Evolutionary conservation across 1,284 basidiomycete genomes (phyloP), one percentile per base, ranked within the genome.

Genomic region (Kalmanozyma brasiliensis): DNA sequence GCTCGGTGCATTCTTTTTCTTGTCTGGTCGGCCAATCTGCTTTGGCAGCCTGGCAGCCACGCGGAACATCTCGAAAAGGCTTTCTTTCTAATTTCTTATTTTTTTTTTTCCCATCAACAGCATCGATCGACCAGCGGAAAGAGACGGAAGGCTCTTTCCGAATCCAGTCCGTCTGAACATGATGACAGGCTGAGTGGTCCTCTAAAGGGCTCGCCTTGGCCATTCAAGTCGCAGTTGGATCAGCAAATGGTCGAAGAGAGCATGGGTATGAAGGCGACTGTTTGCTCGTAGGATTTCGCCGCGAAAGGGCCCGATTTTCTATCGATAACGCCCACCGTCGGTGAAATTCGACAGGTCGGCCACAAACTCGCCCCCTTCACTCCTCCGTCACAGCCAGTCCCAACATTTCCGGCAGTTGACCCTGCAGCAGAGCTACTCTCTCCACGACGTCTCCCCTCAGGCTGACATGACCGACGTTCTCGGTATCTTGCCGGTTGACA

Each of bases 301-400:
- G 26, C 6, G 26, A 29, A 29, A n/a, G n/a, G n/a, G n/a, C n/a
- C n/a, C n/a, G n/a, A n/a, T n/a, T n/a, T 40, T 45, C 49, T 59
- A 59, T 59, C 56, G 56, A 59, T 59, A 59, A 59, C 48, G 16
- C 6, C 34, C 22, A 14, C 11, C 43, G 30, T 51, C 56, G 48
- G 56, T 58, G 36, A 58, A 58, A 58, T 58, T 58, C 22, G 14
- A 29, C 30, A 10, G 17, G 38, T 19, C 38, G 5, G 20, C n/a
- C 22, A 33, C 32, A 23, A 16, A 19, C 30, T 17, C 7, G n/a
- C 19, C 16, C 35, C 40, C 34, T 36, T 33, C 42, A 16, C 13
- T 35, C 30, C 48, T 47, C 59, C 52, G 40, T 44, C 36, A 55
- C 42, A 24, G 24, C 59, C 59, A 49, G 36, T 61, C 52, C 59